Evolutionary conservation across 129 eudicot genomes (phyloP).

Genomic region (Chrysanthemum lavandulifolium): DNA sequence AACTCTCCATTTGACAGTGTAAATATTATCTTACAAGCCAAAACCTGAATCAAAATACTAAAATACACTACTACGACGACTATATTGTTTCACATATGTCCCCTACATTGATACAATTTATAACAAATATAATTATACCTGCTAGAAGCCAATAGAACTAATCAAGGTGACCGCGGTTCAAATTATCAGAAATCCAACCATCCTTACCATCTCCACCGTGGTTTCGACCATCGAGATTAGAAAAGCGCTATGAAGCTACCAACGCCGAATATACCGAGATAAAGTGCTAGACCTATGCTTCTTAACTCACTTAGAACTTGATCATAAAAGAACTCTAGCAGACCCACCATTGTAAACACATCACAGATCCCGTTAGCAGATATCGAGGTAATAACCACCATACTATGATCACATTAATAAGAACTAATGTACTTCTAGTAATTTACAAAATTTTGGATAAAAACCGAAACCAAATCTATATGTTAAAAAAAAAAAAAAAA

Average conservation of each 20-base stretch:
- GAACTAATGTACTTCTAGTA: no score
- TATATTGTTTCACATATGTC: no score
- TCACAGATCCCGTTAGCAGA: conserved; percentile 38
- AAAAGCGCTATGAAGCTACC: conserved; percentile 54
- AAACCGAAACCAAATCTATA: no score
- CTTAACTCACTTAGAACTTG: conserved; percentile 48
- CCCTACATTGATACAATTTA: no score
- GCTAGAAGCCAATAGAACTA: conserved; percentile 55
- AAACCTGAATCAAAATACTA: no score
- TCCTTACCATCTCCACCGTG: conserved; percentile 29
- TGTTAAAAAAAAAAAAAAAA: no score
- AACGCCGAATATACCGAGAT: conserved; percentile 42
- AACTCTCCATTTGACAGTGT: no score
- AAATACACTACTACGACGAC: no score
- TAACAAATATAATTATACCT: conserved; percentile 28
- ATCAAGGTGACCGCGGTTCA: conserved; percentile 56
- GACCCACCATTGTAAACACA: conserved; percentile 48
- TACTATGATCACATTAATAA: no score
- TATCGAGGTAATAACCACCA: conserved; percentile 65
- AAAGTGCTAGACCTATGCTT: conserved; percentile 47
- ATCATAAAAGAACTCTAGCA: conserved; percentile 65
- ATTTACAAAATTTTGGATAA: no score
- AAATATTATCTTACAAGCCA: no score
- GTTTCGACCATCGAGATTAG: conserved; percentile 34
- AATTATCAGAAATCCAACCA: conserved; percentile 47